phyloP scores from a whole-genome alignment of 2,329 filamentous ascomycete genomes.

The Phaeomoniella chlamydospora region DNA sequence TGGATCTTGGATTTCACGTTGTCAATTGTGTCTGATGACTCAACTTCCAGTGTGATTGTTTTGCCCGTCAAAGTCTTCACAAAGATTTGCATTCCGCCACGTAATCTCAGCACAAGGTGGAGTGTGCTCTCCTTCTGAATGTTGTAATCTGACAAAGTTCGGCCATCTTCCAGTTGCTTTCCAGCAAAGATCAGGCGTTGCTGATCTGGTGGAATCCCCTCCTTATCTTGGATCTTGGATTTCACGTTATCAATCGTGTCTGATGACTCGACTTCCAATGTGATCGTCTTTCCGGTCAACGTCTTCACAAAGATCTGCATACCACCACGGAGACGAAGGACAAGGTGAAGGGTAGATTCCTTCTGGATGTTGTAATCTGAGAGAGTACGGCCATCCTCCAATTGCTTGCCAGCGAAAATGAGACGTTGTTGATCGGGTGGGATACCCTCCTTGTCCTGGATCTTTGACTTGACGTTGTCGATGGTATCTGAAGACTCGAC shows the following conservation, averaged over 20 bases:
- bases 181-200: slow-evolving; percentile 88
- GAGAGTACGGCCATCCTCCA: slow-evolving; percentile 84
- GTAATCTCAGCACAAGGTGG: slow-evolving; percentile 65
- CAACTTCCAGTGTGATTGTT: slow-evolving; percentile 55
- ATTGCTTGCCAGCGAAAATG: slow-evolving; percentile 92
- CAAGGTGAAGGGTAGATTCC: slow-evolving; percentile 72
- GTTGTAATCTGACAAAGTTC: slow-evolving; percentile 88
- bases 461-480: slow-evolving; percentile 94
- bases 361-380: slow-evolving; percentile 95
- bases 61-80: slow-evolving; percentile 70
- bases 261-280: slow-evolving; percentile 73
- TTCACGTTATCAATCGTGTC: slow-evolving; percentile 95
- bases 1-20: slow-evolving; percentile 62
- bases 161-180: slow-evolving; percentile 86
- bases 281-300: slow-evolving; percentile 78
- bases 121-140: slow-evolving; percentile 85
- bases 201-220: slow-evolving; percentile 86
- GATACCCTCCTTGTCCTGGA: slow-evolving; percentile 95
- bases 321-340: slow-evolving; percentile 76
- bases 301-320: slow-evolving; percentile 46
- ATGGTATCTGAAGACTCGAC: slow-evolving; percentile 70
- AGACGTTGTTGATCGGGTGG: slow-evolving; percentile 91
- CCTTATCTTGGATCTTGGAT: slow-evolving; percentile 68
- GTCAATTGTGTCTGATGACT: slow-evolving; percentile 55
- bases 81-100: slow-evolving; percentile 75